Evolutionary conservation across 2,329 filamentous ascomycete species (phyloP).

Genomic region (Pyricularia grisea): DNA sequence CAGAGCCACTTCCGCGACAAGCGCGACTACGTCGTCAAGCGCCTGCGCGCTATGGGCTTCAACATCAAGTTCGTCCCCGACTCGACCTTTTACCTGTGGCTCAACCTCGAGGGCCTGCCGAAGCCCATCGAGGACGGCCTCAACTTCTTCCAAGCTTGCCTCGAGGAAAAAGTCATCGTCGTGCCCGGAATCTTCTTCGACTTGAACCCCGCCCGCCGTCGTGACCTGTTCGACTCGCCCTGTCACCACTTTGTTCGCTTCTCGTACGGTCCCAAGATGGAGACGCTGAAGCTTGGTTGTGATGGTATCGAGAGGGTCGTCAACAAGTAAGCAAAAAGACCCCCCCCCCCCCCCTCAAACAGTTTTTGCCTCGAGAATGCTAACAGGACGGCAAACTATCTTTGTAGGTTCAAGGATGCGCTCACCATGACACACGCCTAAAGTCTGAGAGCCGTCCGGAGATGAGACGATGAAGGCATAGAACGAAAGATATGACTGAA

Average conservation of each 20-base stretch:
- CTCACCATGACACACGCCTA: background rate
- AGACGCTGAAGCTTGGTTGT: conserved; percentile 66
- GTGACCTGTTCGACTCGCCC: conserved; percentile 88
- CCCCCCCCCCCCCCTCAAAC: conserved; percentile 11
- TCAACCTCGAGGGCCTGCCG: conserved; percentile 59
- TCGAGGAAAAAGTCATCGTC: conserved; percentile 91
- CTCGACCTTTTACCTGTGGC: conserved; percentile 87
- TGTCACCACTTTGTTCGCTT: conserved; percentile 88
- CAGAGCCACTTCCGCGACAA: conserved; percentile 86
- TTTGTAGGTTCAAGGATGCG: background rate
- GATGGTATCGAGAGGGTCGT: conserved; percentile 80
- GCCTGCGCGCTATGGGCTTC: conserved; percentile 81
- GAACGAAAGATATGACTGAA: background rate
- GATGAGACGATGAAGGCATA: background rate
- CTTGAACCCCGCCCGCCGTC: conserved; percentile 77
- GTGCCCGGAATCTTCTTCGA: conserved; percentile 98
- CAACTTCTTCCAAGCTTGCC: conserved; percentile 92
- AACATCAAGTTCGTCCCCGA: conserved; percentile 75
- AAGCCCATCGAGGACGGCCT: conserved; percentile 82
- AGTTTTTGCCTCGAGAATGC: background rate
- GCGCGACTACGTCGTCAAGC: conserved; percentile 79
- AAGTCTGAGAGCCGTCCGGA: background rate
- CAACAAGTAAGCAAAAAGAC: conserved; percentile 43
- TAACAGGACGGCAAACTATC: background rate
- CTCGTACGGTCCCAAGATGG: conserved; percentile 77